Evolutionary conservation across 208 protist species (phyloP).

Genomic region (Crithidia bombi): DNA sequence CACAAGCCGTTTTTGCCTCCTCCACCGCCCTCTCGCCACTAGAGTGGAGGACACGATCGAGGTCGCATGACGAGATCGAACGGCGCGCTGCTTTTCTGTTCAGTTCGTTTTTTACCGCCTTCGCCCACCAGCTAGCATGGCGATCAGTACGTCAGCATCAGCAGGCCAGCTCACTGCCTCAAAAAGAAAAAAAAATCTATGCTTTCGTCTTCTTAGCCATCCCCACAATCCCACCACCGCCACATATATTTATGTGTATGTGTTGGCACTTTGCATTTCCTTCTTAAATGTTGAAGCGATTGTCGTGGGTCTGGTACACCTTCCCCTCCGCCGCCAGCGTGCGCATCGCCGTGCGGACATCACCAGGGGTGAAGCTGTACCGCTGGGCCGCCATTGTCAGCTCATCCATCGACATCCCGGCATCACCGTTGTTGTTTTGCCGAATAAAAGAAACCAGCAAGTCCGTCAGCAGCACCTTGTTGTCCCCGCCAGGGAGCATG

Average conservation of each 20-base stretch:
- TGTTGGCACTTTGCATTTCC: not conserved
- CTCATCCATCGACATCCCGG: constrained; percentile 84
- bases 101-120: not conserved
- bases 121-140: not conserved
- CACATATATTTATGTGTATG: no score
- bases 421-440: constrained; percentile 57
- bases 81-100: not conserved
- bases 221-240: no score
- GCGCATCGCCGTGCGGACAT: constrained; percentile 75
- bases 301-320: constrained; percentile 88
- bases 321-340: constrained; percentile 75
- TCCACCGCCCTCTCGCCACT: no score
- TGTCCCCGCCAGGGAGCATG: constrained; percentile 69
- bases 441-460: constrained; percentile 77
- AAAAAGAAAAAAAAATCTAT: not conserved
- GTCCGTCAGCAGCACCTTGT: constrained; percentile 78
- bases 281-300: constrained; percentile 77
- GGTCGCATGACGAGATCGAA: no score
- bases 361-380: constrained; percentile 67
- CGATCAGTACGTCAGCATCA: no score
- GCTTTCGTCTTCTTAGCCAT: no score
- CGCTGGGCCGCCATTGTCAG: constrained; percentile 61
- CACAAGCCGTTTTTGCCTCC: no score
- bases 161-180: not conserved
- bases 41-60: no score